These are phyloP conservation scores for Artemisia tridentata DNA, from an alignment of 129 eudicot species.

Conservation along the genomic window DNA sequence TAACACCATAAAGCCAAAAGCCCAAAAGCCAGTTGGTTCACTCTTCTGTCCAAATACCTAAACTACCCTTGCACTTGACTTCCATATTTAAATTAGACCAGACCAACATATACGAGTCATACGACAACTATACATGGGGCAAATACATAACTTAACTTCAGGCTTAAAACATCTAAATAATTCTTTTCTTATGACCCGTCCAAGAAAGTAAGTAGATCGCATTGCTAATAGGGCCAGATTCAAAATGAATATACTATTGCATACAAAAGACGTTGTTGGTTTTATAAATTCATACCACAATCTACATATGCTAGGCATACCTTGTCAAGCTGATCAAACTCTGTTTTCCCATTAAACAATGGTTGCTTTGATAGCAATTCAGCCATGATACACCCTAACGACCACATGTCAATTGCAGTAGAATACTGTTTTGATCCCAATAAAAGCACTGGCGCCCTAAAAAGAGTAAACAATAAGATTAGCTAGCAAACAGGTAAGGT, in stretches of 20 bases:
- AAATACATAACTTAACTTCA: not conserved
- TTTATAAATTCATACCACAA: not conserved
- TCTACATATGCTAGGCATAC: slow-evolving; percentile 28
- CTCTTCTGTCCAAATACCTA: not conserved
- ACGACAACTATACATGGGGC: not conserved
- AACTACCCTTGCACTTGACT: slow-evolving; percentile 1
- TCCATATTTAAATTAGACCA: not conserved
- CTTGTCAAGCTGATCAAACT: slow-evolving; percentile 96
- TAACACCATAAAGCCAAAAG: not conserved
- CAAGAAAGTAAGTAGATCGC: not conserved
- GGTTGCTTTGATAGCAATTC: slow-evolving; percentile 82
- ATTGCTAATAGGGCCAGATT: not conserved
- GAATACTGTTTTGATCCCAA: slow-evolving; percentile 87
- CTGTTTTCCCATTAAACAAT: slow-evolving; percentile 79
- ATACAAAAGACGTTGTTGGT: not conserved
- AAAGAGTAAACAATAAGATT: slow-evolving; percentile 14
- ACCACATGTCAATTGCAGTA: slow-evolving; percentile 99
- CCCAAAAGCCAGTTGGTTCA: not conserved
- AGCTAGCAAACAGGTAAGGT: not conserved
- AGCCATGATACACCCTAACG: slow-evolving; percentile 95
- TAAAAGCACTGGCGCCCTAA: slow-evolving; percentile 88
- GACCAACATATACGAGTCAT: not conserved
- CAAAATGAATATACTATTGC: not conserved
- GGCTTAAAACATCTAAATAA: not conserved
- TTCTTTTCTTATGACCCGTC: not conserved